These are phyloP conservation scores for Saitozyma sp. DNA, from an alignment of 768 basidiomycete species.

Conservation along the genomic window DNA sequence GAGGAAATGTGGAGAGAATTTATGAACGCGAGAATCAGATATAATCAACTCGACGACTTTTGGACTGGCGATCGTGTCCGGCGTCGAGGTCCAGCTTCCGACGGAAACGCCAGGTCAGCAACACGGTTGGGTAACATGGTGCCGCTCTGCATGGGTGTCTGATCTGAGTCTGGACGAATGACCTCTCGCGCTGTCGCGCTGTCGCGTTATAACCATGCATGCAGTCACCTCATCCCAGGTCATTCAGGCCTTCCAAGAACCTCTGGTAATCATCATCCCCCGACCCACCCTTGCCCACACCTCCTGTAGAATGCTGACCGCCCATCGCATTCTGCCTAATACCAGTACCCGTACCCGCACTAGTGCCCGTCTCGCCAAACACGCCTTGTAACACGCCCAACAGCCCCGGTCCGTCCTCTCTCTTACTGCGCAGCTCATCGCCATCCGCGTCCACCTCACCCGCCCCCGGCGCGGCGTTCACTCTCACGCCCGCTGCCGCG, in stretches of 20 bases:
- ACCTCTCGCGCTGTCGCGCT: too few relatives aligned
- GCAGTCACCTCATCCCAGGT: constrained; percentile 15
- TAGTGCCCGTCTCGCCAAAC: constrained; percentile 21
- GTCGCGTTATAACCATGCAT: too few relatives aligned
- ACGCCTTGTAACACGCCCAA: constrained; percentile 47
- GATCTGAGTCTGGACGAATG: too few relatives aligned
- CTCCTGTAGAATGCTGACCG: neutral
- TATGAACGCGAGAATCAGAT: neutral
- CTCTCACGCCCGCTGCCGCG: constrained; percentile 2
- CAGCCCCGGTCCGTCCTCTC: constrained; percentile 28
- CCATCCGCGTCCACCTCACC: constrained; percentile 38
- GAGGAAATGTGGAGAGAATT: too few relatives aligned
- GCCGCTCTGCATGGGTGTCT: too few relatives aligned
- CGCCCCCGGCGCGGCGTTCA: constrained; percentile 45
- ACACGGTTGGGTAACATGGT: too few relatives aligned
- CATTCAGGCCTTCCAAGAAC: constrained; percentile 47
- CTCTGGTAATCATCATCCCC: constrained; percentile 49
- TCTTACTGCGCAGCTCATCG: constrained; percentile 21
- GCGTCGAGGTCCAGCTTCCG: too few relatives aligned
- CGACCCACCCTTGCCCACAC: constrained; percentile 8
- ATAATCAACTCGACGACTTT: too few relatives aligned
- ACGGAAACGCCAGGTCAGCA: too few relatives aligned
- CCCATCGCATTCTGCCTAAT: neutral
- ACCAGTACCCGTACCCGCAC: neutral
- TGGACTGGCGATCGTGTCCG: too few relatives aligned